Base-by-base conservation (phyloP, 164 flowering plant genomes). In the Vitis rupestris region DNA sequence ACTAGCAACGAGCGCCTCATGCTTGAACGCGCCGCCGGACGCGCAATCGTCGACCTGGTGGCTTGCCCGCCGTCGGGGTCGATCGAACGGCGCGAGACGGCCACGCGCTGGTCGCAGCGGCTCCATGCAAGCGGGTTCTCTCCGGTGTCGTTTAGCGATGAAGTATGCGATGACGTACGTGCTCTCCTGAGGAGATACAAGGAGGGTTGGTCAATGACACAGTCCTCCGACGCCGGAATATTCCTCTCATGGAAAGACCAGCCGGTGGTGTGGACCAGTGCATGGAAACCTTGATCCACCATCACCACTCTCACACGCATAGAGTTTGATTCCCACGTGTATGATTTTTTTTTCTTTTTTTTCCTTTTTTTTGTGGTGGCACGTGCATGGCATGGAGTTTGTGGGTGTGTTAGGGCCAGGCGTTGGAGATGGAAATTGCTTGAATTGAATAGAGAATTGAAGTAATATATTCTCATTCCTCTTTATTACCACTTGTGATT, bases 211-310 rank as follows among this genome's bases (percentile, higher is more conserved):
- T 78, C 94, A 8, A 90, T 89, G 97, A 72, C 74, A 50, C 84
- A 63, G 69, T 74, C 77, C 14, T 61, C 81, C 63, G 81, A 70
- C 64, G 82, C 88, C 75, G 98, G 98, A 72, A 79, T 94, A 66
- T 92, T 86, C 84, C 73, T 94, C 77, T 69, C 85, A 37, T 94
- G 98, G 97, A 94, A 84, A 77, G 95, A 90, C 4, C 91, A 90
- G 83, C 86, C 91, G 71, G 91, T 92, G 72, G 97, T 92, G 61
- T 94, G 97, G 97, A 90, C 97, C 16, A 83, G 88, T 67, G 94
- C 97, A 31, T 92, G 98, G 97, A 84, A 80, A 83, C 89, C 93
- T 23, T 86, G 71, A 67, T 3, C 56, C 31, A 9, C 55, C 11
- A 2, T 12, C 7, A 51, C 13, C 11, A 15, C 23, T 7, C 52